Evolutionary conservation across 148 eudicot genomes (phyloP).

Genomic region (Chenopodium berlandieri): DNA sequence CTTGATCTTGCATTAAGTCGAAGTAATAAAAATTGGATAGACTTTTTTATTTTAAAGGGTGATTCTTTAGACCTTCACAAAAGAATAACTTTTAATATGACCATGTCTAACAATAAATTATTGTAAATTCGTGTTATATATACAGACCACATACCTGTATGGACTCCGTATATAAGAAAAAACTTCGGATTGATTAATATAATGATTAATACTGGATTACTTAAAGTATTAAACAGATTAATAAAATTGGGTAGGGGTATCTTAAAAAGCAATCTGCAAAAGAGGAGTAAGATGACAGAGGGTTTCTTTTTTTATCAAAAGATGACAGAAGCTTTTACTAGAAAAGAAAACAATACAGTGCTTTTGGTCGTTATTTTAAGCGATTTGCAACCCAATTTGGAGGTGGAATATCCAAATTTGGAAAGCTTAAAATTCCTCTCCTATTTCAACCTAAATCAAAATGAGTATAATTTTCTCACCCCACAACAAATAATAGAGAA

Average conservation of each 20-base stretch:
- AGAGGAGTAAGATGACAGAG: not conserved
- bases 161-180: too few relatives aligned
- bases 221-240: too few relatives aligned
- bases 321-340: not conserved
- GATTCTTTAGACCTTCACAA: too few relatives aligned
- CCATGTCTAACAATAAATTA: too few relatives aligned
- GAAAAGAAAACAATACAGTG: not conserved
- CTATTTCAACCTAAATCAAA: not conserved
- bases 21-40: too few relatives aligned
- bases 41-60: too few relatives aligned
- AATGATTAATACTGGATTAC: too few relatives aligned
- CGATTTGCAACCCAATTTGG: conserved; percentile 14
- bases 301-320: not conserved
- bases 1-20: too few relatives aligned
- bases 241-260: not conserved
- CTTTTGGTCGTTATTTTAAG: conserved; percentile 12
- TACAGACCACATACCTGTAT: too few relatives aligned
- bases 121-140: too few relatives aligned
- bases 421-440: not conserved
- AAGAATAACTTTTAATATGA: too few relatives aligned
- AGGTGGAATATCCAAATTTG: conserved; percentile 17
- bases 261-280: conserved; percentile 6
- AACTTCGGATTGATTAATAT: too few relatives aligned
- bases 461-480: conserved; percentile 6
- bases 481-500: not conserved